Evolutionary conservation across 108 stramenopile genomes (phyloP), one percentile per base, ranked within the genome.

Genomic region (Mayamaea pseudoterrestris): DNA sequence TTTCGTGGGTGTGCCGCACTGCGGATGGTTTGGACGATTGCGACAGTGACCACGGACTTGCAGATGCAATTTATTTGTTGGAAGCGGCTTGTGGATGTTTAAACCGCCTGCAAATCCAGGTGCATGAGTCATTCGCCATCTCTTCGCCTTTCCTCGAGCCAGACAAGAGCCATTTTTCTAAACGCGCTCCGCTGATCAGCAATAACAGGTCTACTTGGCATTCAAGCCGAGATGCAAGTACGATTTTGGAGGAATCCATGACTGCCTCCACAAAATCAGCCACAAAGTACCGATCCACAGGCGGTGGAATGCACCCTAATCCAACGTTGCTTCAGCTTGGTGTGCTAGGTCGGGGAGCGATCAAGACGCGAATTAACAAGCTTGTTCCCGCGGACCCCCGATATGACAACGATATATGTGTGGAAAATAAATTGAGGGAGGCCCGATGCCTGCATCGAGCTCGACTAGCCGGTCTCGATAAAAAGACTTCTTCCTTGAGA

Each of bases 21-120:
- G 83, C 89, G 2, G 78, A 90, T 57, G 41, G 50, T 27, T 74
- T 74, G 41, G 87, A 89, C 37, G 72, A 71, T 27, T 41, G 55
- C 29, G 47, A 46, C 30, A 43, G 25, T 7, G 55, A 49, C 20
- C 41, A 42, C 27, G 69, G 68, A 7, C 44, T 89, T 5, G 77
- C 76, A 6, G 56, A 64, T 26, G 60, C 81, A 9, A 90, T 90
- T 37, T 35, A 45, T 12, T 52, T 86, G 20, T 55, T 84, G 35
- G 41, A 72, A 55, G 67, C 65, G 60, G 42, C 56, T 0, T 2
- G n/a, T n/a, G n/a, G n/a, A n/a, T n/a, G n/a, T n/a, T n/a, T n/a
- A n/a, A 25, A 4, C n/a, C 4, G 1, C 27, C 39, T 26, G 12
- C 7, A 7, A 16, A 12, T 16, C 7, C 14, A 42, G 12, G 17